phyloP scores from a whole-genome alignment of 192 early-diverging fungal genomes.

The Coemansia sp. region DNA sequence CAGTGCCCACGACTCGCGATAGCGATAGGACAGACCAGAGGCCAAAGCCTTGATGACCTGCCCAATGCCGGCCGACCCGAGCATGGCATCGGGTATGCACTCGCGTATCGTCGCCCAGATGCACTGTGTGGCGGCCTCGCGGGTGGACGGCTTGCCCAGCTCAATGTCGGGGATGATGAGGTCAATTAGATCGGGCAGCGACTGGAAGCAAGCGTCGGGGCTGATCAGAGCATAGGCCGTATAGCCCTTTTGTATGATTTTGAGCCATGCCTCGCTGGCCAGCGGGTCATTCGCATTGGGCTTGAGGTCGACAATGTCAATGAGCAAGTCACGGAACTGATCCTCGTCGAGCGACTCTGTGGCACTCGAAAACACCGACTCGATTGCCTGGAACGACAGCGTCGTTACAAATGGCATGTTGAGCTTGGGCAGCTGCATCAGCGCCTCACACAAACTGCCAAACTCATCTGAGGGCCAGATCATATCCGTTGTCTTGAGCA shows the following conservation, averaged over 20 bases:
- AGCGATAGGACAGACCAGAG: slow-evolving; percentile 70
- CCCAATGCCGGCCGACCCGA: slow-evolving; percentile 59
- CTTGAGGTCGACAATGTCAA: slow-evolving; percentile 70
- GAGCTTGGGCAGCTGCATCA: slow-evolving; percentile 77
- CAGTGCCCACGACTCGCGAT: slow-evolving; percentile 80
- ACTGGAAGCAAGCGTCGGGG: slow-evolving; percentile 51
- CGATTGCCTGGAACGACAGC: slow-evolving; percentile 55
- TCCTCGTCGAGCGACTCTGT: slow-evolving; percentile 48
- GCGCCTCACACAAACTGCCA: slow-evolving; percentile 62
- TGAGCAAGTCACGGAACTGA: slow-evolving; percentile 55
- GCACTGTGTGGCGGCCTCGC: slow-evolving; percentile 66
- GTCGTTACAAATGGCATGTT: slow-evolving; percentile 77
- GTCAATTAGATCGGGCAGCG: slow-evolving; percentile 58
- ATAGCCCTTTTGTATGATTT: slow-evolving; percentile 74
- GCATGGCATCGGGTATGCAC: slow-evolving; percentile 75
- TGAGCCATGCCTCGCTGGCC: slow-evolving; percentile 80
- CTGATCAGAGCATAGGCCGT: slow-evolving; percentile 63
- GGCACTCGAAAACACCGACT: slow-evolving; percentile 31
- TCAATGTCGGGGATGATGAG: slow-evolving; percentile 66
- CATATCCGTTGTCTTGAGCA: slow-evolving; percentile 64
- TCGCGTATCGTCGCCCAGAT: slow-evolving; percentile 66
- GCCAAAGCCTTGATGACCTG: slow-evolving; percentile 55
- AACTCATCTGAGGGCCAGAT: slow-evolving; percentile 62
- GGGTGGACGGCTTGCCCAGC: slow-evolving; percentile 59
- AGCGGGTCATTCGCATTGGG: slow-evolving; percentile 82